These are phyloP conservation scores for Cyberlindnera bimundalis DNA, from an alignment of 805 yeast genomes.

Conservation along the genomic window DNA sequence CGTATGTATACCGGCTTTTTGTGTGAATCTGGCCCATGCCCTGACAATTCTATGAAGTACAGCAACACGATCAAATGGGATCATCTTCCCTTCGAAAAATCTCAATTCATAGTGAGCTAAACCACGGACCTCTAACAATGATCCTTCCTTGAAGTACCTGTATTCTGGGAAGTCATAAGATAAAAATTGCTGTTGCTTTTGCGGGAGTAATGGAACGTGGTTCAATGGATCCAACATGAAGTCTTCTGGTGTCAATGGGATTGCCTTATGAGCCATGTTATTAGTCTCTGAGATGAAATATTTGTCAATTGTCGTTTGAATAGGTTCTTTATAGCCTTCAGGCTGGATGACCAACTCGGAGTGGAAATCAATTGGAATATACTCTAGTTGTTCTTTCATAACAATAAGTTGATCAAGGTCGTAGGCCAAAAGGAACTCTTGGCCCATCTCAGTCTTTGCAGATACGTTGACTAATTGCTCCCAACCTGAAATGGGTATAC, in stretches of 20 bases:
- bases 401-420: slow-evolving; percentile 13
- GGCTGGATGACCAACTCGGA: neutral
- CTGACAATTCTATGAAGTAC: slow-evolving; percentile 23
- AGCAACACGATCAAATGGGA: slow-evolving; percentile 22
- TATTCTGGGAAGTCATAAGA: slow-evolving; percentile 9
- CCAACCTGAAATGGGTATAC: slow-evolving; percentile 19
- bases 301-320: slow-evolving; percentile 1
- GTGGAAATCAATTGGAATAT: slow-evolving; percentile 5
- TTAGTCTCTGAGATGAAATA: neutral
- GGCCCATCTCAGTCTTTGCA: slow-evolving; percentile 22
- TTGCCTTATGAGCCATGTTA: slow-evolving; percentile 1
- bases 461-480: slow-evolving; percentile 13
- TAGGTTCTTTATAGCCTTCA: neutral
- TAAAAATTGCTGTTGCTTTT: slow-evolving; percentile 6
- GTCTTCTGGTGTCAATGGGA: slow-evolving; percentile 14
- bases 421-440: slow-evolving; percentile 9
- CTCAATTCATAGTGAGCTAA: slow-evolving; percentile 27
- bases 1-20: slow-evolving; percentile 24
- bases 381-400: slow-evolving; percentile 16
- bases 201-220: slow-evolving; percentile 8
- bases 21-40: slow-evolving; percentile 26
- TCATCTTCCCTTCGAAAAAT: slow-evolving; percentile 18
- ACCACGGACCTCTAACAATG: slow-evolving; percentile 17
- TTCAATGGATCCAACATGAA: slow-evolving; percentile 14
- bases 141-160: slow-evolving; percentile 27